Evolutionary conservation across 805 yeast genomes (phyloP).

Genomic region (Schizosaccharomyces octosporus): DNA sequence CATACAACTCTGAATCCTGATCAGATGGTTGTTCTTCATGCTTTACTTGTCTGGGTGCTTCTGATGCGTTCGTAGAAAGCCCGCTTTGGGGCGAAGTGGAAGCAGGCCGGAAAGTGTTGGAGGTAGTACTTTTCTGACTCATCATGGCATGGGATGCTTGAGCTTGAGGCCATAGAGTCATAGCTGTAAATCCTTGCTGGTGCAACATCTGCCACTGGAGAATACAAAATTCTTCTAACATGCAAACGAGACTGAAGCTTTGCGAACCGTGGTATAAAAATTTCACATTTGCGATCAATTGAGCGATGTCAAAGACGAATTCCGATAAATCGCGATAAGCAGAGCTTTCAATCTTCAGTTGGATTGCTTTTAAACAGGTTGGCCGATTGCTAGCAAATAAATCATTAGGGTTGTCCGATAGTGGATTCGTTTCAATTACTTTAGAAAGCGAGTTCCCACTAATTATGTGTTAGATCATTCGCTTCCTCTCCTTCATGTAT

Average conservation of each 20-base stretch:
- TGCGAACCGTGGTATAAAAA: neutral
- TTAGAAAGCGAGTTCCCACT: neutral
- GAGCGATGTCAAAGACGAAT: neutral
- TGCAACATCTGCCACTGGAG: neutral
- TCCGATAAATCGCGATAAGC: neutral
- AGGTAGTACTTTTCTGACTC: neutral
- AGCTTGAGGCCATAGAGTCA: neutral
- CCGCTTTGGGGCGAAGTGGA: neutral
- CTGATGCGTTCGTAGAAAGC: neutral
- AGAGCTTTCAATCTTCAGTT: neutral
- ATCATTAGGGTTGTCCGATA: neutral
- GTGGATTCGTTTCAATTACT: neutral
- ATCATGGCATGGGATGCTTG: neutral
- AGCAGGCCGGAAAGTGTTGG: neutral
- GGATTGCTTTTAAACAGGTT: neutral
- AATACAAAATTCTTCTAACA: neutral
- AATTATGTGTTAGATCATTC: neutral
- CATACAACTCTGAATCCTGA: slow-evolving; percentile 4
- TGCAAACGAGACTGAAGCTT: neutral
- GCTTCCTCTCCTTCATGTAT: no score
- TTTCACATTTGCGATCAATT: neutral
- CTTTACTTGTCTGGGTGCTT: slow-evolving; percentile 2
- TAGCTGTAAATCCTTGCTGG: neutral
- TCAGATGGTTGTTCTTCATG: slow-evolving; percentile 5
- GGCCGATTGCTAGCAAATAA: neutral